phyloP scores from a whole-genome alignment of 495 filamentous ascomycete genomes.

The Astrothelium macrocarpum region DNA sequence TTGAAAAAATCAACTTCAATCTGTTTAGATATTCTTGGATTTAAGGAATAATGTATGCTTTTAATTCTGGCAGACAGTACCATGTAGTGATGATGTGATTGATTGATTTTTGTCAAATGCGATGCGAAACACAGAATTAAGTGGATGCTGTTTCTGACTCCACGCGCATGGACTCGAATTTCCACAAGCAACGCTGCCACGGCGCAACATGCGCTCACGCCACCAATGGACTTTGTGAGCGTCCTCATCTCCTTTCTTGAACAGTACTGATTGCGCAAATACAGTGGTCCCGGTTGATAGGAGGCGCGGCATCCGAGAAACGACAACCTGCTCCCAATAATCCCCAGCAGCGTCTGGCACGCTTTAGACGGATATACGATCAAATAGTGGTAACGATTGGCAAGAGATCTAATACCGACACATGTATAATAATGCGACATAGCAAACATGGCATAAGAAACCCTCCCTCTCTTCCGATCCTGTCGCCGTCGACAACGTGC shows the following conservation, averaged over 20 bases:
- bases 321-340: slow-evolving; percentile 58
- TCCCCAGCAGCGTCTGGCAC: slow-evolving; percentile 74
- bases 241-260: neutral
- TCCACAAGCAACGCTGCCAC: neutral
- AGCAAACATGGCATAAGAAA: slow-evolving; percentile 74
- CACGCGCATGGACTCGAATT: neutral
- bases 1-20: too few relatives aligned
- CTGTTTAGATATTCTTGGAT: neutral
- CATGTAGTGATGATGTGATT: neutral
- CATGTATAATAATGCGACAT: slow-evolving; percentile 13
- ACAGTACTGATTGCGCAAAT: neutral
- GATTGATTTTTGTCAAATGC: neutral
- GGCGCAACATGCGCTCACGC: slow-evolving; percentile 2
- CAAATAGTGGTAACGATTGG: slow-evolving; percentile 58
- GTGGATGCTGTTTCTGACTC: neutral
- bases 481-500: slow-evolving; percentile 41
- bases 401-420: neutral
- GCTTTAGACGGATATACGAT: slow-evolving; percentile 82
- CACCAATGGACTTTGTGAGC: slow-evolving; percentile 19
- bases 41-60: neutral
- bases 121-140: too few relatives aligned
- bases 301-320: slow-evolving; percentile 56
- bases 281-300: slow-evolving; percentile 84
- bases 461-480: slow-evolving; percentile 44
- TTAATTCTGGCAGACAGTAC: neutral